Conservation (phyloP, 2,329 filamentous ascomycete genomes). For the Fusarium sp. region DNA sequence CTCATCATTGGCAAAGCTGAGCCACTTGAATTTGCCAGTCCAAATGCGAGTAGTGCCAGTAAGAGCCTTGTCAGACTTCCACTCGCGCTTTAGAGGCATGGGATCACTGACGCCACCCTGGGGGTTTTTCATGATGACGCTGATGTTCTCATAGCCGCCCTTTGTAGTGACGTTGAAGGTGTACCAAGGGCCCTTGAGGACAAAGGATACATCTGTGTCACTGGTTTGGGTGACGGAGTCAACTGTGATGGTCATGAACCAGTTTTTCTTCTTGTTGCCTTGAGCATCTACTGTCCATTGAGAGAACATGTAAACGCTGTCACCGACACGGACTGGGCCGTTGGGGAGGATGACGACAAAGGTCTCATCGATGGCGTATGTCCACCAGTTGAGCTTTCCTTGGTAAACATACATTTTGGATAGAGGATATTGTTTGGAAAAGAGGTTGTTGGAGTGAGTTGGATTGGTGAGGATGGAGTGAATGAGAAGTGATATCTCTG, state of each 20-base stretch:
- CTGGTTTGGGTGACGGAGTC: constrained; percentile 8
- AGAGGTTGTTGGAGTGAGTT: neutral
- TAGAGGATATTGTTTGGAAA: neutral
- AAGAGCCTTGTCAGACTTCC: constrained; percentile 21
- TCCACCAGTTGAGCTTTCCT: constrained; percentile 38
- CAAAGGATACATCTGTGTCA: constrained; percentile 10
- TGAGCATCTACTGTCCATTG: constrained; percentile 31
- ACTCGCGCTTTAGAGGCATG: constrained; percentile 17
- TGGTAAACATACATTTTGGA: constrained; percentile 36
- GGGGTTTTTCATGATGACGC: constrained; percentile 28
- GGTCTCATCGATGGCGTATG: constrained; percentile 33
- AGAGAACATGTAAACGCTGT: constrained; percentile 40
- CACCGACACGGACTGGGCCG: constrained; percentile 35
- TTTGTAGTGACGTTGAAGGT: constrained; percentile 25
- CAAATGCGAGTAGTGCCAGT: constrained; percentile 21
- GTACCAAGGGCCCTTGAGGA: constrained; percentile 18
- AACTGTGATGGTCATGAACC: constrained; percentile 28
- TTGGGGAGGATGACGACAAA: constrained; percentile 35
- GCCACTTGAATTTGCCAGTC: constrained; percentile 42
- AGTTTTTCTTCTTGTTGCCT: constrained; percentile 33
- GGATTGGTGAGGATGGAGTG: neutral
- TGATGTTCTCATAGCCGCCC: constrained; percentile 25
- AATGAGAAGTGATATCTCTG: neutral
- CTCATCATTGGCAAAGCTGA: constrained; percentile 22
- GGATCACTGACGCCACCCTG: neutral